Percentiles rank a stretch among this genome's conserved stretches.
These are phyloP conservation scores for Phaeosphaeria sp. DNA, from an alignment of 2,329 filamentous ascomycete species.

Conservation along the genomic window DNA sequence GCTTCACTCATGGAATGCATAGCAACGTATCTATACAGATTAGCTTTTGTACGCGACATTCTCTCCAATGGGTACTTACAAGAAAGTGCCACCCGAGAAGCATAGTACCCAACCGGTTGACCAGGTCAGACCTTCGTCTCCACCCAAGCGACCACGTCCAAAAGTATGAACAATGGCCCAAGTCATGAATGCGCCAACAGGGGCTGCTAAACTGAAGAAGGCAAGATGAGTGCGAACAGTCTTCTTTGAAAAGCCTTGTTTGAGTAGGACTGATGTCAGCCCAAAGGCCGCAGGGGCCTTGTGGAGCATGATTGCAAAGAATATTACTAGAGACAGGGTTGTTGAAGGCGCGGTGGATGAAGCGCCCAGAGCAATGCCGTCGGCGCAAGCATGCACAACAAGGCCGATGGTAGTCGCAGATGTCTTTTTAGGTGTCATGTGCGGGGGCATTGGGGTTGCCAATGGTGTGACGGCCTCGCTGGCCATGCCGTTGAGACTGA, in stretches of 20 bases:
- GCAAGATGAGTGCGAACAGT: slow-evolving; percentile 83
- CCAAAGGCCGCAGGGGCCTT: slow-evolving; percentile 97
- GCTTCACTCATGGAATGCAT: slow-evolving; percentile 98
- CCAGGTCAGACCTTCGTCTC: slow-evolving; percentile 73
- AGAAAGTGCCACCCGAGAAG: slow-evolving; percentile 95
- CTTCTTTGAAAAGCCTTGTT: slow-evolving; percentile 88
- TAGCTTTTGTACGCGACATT: slow-evolving; percentile 9
- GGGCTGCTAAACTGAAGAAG: slow-evolving; percentile 90
- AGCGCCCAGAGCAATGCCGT: slow-evolving; percentile 94
- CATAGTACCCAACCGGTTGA: slow-evolving; percentile 91
- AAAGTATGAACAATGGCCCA: slow-evolving; percentile 80
- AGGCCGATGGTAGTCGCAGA: slow-evolving; percentile 77
- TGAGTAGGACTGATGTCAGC: slow-evolving; percentile 85
- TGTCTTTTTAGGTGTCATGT: slow-evolving; percentile 33
- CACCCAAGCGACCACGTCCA: slow-evolving; percentile 65
- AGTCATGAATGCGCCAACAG: slow-evolving; percentile 81
- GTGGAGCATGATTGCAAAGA: slow-evolving; percentile 95
- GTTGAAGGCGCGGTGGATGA: slow-evolving; percentile 70
- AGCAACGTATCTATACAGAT: slow-evolving; percentile 77
- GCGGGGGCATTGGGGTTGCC: slow-evolving; percentile 46
- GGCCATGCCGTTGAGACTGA: slow-evolving; percentile 41
- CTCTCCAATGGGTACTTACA: slow-evolving; percentile 66
- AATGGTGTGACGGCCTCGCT: slow-evolving; percentile 32
- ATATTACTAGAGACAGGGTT: slow-evolving; percentile 83
- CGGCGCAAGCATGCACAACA: slow-evolving; percentile 94